Conservation (phyloP, 108 stramenopile genomes). For the Ochromonas danica region DNA sequence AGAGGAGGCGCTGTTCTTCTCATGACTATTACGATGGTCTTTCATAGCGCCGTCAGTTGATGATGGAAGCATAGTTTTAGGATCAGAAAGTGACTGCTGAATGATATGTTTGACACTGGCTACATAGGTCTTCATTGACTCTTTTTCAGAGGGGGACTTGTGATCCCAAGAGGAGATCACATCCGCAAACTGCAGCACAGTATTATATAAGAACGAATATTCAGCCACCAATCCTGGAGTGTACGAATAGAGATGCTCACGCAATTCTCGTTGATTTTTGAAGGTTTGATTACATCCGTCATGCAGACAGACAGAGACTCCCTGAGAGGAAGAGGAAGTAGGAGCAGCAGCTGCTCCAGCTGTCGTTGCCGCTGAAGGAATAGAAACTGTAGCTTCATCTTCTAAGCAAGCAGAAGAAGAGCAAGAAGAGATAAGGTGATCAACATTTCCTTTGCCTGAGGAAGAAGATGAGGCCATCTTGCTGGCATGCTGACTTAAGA, state of each 20-base stretch:
- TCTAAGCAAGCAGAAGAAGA: neutral
- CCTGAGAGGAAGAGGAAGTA: too few species aligned
- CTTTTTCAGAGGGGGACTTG: neutral
- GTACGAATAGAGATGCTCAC: neutral
- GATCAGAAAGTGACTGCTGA: too few species aligned
- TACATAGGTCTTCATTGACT: neutral
- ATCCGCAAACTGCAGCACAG: neutral
- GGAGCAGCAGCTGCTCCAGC: neutral
- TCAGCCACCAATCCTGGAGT: neutral
- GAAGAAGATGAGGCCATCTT: neutral
- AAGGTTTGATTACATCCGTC: neutral
- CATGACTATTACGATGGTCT: too few species aligned
- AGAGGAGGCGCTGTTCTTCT: too few species aligned
- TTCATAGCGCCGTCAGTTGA: too few species aligned
- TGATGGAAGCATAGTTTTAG: too few species aligned
- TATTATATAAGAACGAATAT: neutral
- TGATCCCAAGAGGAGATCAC: neutral
- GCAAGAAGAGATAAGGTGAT: neutral
- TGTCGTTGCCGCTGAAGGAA: neutral
- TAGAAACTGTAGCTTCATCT: neutral
- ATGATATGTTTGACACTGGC: too few species aligned
- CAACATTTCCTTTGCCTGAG: neutral
- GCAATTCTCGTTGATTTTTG: neutral
- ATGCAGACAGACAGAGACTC: too few species aligned
- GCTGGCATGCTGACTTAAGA: neutral